Percentiles rank a stretch among this genome's conserved stretches.
Evolutionary conservation across 176 grass and related monocot species (phyloP).

Genomic region (Ananas comosus): DNA sequence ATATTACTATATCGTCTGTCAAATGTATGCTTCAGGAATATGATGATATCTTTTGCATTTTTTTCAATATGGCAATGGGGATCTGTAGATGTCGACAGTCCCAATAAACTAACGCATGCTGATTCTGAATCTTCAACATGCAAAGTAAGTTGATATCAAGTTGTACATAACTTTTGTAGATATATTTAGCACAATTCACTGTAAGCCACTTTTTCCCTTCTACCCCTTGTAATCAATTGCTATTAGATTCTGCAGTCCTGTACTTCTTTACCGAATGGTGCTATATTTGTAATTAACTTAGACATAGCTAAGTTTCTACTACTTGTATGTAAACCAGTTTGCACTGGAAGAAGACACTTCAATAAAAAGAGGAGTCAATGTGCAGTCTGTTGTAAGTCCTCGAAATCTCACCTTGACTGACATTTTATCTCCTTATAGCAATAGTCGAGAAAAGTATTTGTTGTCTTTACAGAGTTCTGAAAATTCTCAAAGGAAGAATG

Average conservation of each 20-base stretch:
- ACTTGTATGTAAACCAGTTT: conserved; percentile 3
- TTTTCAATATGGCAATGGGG: background rate
- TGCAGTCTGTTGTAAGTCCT: background rate
- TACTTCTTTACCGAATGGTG: too few species aligned
- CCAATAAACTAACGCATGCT: background rate
- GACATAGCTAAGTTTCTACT: background rate
- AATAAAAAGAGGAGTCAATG: background rate
- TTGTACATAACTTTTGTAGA: too few species aligned
- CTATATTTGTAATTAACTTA: too few species aligned
- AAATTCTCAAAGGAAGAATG: conserved; percentile 27
- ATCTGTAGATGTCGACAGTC: background rate
- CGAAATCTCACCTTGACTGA: background rate
- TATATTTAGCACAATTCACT: too few species aligned
- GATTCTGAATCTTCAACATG: background rate
- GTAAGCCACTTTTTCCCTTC: too few species aligned
- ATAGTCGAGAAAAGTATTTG: conserved; percentile 9
- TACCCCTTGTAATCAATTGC: too few species aligned
- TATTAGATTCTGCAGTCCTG: too few species aligned
- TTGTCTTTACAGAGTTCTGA: conserved; percentile 33
- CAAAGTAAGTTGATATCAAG: background rate
- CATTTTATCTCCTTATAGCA: background rate
- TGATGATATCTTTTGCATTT: conserved; percentile 1
- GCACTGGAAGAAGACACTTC: background rate
- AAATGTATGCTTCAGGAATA: background rate
- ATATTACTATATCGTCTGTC: background rate